Evolutionary conservation across 78 protist genomes (phyloP).

Genomic region (Isochrysis galbana): DNA sequence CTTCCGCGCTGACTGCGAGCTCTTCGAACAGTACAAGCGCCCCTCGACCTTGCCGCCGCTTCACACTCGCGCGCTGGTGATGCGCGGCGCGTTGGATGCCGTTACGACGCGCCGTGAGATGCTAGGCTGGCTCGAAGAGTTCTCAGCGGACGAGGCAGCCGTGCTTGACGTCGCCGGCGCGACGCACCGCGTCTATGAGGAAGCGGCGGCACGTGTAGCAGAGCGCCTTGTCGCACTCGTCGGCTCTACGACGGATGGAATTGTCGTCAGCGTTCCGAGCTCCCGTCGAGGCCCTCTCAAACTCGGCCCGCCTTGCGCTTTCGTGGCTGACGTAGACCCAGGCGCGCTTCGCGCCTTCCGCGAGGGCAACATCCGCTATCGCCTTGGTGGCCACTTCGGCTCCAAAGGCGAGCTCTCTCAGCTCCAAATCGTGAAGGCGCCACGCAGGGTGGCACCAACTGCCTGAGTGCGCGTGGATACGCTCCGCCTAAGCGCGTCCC

Average conservation of each 20-base stretch:
- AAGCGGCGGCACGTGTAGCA: neutral
- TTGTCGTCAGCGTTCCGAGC: neutral
- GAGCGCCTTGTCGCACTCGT: neutral
- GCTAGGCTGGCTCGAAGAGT: neutral
- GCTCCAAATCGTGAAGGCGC: too few relatives aligned
- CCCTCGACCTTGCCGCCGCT: neutral
- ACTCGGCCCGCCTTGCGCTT: neutral
- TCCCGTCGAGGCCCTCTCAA: too few relatives aligned
- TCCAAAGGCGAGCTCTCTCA: neutral
- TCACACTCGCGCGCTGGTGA: neutral
- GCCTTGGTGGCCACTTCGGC: neutral
- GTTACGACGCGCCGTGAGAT: neutral
- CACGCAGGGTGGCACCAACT: too few relatives aligned
- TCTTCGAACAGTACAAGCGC: neutral
- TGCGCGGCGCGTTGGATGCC: neutral
- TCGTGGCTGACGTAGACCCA: neutral
- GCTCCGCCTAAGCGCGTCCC: too few relatives aligned
- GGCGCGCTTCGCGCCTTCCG: neutral
- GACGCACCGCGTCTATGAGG: neutral
- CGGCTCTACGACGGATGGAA: neutral
- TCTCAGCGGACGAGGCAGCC: neutral
- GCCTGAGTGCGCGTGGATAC: too few relatives aligned
- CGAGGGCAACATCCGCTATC: neutral
- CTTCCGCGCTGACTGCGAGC: neutral
- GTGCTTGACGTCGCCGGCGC: neutral